Conservation (phyloP, 2,329 filamentous ascomycete genomes). For the Diplodia sapinea region DNA sequence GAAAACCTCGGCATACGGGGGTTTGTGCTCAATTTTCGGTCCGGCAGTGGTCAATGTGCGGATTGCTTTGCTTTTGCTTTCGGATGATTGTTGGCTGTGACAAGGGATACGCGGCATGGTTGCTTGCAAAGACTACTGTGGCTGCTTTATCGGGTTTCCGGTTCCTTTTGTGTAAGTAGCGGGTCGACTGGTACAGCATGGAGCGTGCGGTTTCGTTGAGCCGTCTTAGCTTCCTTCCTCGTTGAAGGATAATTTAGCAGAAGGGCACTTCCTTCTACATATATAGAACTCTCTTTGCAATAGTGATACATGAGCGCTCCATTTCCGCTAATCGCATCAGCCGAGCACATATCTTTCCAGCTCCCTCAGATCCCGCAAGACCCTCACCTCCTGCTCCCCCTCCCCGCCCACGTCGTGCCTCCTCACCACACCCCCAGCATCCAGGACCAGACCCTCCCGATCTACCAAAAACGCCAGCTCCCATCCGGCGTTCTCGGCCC, state of each 20-base stretch:
- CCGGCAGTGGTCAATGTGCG: neutral
- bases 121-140: constrained; percentile 9
- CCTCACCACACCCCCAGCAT: constrained; percentile 6
- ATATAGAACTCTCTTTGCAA: neutral
- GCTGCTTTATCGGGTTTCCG: constrained; percentile 1
- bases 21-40: neutral
- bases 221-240: neutral
- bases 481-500: constrained; percentile 57
- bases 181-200: neutral
- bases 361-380: constrained; percentile 24
- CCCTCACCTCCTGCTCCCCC: constrained; percentile 7
- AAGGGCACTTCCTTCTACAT: neutral
- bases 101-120: constrained; percentile 17
- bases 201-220: neutral
- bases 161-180: neutral
- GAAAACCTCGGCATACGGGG: neutral
- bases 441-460: constrained; percentile 37
- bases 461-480: constrained; percentile 50
- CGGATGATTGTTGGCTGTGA: neutral
- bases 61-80: constrained; percentile 9
- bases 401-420: constrained; percentile 12
- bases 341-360: constrained; percentile 14
- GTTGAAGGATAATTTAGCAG: neutral
- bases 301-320: neutral
- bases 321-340: neutral